Percentiles rank a stretch among this genome's conserved stretches.
Conservation (phyloP, 345 rosid genomes). For the Populus pruinosa region DNA sequence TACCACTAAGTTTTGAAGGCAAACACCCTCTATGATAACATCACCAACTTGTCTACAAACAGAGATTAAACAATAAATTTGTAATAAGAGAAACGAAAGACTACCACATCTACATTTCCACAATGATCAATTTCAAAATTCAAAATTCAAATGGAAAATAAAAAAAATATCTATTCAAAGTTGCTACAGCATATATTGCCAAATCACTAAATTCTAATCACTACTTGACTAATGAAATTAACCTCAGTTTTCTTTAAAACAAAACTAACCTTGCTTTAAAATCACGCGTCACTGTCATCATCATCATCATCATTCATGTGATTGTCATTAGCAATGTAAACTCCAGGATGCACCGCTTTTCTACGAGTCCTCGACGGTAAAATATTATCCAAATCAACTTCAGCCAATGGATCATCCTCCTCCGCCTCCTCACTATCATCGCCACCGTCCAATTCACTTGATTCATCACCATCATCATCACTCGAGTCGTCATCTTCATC, state of each 20-base stretch:
- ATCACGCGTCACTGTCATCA: constrained; percentile 37
- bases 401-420: constrained; percentile 90
- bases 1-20: background rate
- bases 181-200: background rate
- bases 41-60: background rate
- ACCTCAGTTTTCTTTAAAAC: constrained; percentile 8
- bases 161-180: background rate
- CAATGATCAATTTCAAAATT: background rate
- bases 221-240: constrained; percentile 4
- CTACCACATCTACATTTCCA: background rate
- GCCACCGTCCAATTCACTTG: constrained; percentile 39
- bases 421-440: constrained; percentile 60
- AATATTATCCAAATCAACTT: constrained; percentile 91
- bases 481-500: constrained; percentile 30
- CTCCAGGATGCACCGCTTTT: constrained; percentile 42
- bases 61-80: background rate
- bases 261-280: constrained; percentile 16
- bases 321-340: constrained; percentile 38
- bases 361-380: constrained; percentile 80
- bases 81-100: background rate
- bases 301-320: constrained; percentile 4
- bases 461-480: constrained; percentile 18
- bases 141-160: background rate
- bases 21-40: background rate
- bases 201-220: background rate